These are phyloP conservation scores for Myriosclerotinia duriaeana DNA, from an alignment of 2,329 filamentous ascomycete genomes.

Conservation along the genomic window DNA sequence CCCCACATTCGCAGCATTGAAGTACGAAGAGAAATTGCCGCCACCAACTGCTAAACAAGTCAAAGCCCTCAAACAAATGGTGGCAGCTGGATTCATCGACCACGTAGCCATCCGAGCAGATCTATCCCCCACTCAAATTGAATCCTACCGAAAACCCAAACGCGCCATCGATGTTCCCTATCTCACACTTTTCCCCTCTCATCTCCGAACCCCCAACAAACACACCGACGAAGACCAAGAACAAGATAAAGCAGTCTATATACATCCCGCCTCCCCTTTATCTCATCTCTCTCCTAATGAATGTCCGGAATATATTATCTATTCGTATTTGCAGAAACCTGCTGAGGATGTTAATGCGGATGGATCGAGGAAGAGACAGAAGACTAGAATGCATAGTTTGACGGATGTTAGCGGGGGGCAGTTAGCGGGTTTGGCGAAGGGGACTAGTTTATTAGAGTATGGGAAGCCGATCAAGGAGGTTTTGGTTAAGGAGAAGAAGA, in stretches of 20 bases:
- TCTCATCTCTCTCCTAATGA: constrained; percentile 67
- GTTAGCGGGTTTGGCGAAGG: constrained; percentile 75
- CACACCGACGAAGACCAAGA: constrained; percentile 41
- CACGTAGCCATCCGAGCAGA: constrained; percentile 91
- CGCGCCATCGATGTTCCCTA: constrained; percentile 94
- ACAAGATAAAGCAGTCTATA: constrained; percentile 67
- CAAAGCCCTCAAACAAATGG: constrained; percentile 83
- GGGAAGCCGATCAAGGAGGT: constrained; percentile 91
- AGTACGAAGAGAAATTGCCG: constrained; percentile 56
- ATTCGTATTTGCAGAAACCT: constrained; percentile 74
- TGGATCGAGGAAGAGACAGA: constrained; percentile 55
- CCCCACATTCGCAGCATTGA: constrained; percentile 59
- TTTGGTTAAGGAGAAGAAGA: constrained; percentile 36
- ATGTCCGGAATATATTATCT: constrained; percentile 85
- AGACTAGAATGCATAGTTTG: constrained; percentile 84
- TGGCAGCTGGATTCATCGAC: constrained; percentile 89
- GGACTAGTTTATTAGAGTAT: constrained; percentile 78
- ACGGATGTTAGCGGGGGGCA: constrained; percentile 75
- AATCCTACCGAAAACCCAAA: constrained; percentile 66
- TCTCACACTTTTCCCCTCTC: constrained; percentile 73
- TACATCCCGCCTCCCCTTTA: constrained; percentile 83
- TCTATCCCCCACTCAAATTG: constrained; percentile 70
- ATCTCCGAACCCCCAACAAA: constrained; percentile 40
- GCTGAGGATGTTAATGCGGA: constrained; percentile 49
- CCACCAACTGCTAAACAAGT: constrained; percentile 67